These are phyloP conservation scores for Vigna reflexopilosa DNA, from an alignment of 306 rosid species.

Conservation along the genomic window DNA sequence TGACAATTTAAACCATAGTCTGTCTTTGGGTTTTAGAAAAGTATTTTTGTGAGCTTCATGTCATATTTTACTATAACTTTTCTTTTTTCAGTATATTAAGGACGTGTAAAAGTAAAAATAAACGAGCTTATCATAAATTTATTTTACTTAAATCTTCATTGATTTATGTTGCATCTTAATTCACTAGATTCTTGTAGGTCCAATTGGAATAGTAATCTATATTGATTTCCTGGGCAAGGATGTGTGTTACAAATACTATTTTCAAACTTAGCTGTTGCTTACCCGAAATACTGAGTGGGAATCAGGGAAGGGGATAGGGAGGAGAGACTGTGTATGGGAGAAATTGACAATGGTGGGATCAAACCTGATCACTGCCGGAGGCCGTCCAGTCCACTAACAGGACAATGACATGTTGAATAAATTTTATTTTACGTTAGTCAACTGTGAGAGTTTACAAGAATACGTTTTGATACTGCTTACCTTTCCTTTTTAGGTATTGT, in stretches of 20 bases:
- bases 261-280: neutral
- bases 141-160: neutral
- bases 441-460: slow-evolving; percentile 18
- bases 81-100: neutral
- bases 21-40: neutral
- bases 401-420: slow-evolving; percentile 27
- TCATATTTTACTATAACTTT: neutral
- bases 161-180: neutral
- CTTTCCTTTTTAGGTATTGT: slow-evolving; percentile 65
- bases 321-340: neutral
- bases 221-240: neutral
- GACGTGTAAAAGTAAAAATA: neutral
- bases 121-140: neutral
- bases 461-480: slow-evolving; percentile 30
- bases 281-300: neutral
- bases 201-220: neutral
- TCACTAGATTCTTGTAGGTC: neutral
- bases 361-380: slow-evolving; percentile 9
- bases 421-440: slow-evolving; percentile 18
- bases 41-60: neutral
- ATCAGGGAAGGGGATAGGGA: neutral
- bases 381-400: slow-evolving; percentile 12
- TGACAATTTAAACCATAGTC: neutral
- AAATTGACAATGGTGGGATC: neutral
- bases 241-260: neutral